Evolutionary conservation across 2,329 filamentous ascomycete genomes (phyloP).

Genomic region (Cadophora malorum): DNA sequence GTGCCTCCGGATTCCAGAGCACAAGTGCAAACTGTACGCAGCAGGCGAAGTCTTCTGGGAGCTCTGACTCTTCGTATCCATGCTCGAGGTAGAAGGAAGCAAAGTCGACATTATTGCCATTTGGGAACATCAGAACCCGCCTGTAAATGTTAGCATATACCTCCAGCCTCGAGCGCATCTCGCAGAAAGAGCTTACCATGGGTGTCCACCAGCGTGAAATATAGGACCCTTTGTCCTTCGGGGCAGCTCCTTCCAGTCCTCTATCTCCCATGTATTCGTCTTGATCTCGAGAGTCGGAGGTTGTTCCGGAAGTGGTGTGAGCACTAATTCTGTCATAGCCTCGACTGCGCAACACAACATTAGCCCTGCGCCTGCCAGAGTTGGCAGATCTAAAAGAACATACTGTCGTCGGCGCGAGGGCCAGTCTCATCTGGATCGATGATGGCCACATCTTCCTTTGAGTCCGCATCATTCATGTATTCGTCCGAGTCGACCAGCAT

Average conservation of each 20-base stretch:
- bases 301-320: conserved; percentile 76
- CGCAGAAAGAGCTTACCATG: conserved; percentile 68
- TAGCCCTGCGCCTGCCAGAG: conserved; percentile 30
- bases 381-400: conserved; percentile 22
- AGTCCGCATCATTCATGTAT: conserved; percentile 40
- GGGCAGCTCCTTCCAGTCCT: conserved; percentile 76
- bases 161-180: neutral
- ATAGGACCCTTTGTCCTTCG: conserved; percentile 87
- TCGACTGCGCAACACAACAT: conserved; percentile 61
- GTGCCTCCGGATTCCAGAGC: conserved; percentile 92
- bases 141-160: conserved; percentile 50
- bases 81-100: conserved; percentile 97
- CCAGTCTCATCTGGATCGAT: conserved; percentile 47
- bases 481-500: conserved; percentile 45
- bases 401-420: conserved; percentile 49
- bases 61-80: conserved; percentile 65
- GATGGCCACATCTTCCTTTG: conserved; percentile 50
- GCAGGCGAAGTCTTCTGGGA: conserved; percentile 93
- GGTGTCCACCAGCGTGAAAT: conserved; percentile 85
- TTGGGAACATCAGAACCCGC: conserved; percentile 95
- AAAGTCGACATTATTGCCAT: conserved; percentile 91
- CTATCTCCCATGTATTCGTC: conserved; percentile 84
- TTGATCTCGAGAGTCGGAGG: conserved; percentile 80
- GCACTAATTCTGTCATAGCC: conserved; percentile 81
- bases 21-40: conserved; percentile 96